These are phyloP conservation scores for Buddleja alternifolia DNA, from an alignment of 257 asterid genomes.

Conservation along the genomic window DNA sequence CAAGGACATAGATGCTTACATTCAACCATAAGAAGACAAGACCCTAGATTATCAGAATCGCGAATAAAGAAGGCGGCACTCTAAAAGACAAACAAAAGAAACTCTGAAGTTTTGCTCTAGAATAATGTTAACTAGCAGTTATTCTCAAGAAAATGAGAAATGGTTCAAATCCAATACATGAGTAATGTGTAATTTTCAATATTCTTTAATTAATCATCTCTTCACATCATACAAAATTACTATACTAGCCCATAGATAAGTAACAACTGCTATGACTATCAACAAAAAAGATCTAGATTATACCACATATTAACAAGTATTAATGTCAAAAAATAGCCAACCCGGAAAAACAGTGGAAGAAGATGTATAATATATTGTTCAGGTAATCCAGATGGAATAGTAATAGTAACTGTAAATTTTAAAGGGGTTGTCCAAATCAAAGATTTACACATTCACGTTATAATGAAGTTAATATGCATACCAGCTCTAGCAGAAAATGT, in stretches of 20 bases:
- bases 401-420: not conserved
- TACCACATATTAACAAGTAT: not conserved
- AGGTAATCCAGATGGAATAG: conserved; percentile 8
- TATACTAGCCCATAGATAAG: not conserved
- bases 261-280: not conserved
- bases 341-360: not conserved
- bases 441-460: conserved; percentile 10
- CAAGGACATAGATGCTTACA: not conserved
- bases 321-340: not conserved
- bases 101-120: not conserved
- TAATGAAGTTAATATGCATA: conserved; percentile 33
- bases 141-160: not conserved
- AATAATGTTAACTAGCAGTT: not conserved
- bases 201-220: not conserved
- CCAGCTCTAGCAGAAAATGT: conserved; percentile 97
- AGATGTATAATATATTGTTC: not conserved
- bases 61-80: not conserved
- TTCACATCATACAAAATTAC: conserved; percentile 2
- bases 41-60: not conserved
- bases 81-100: conserved; percentile 4
- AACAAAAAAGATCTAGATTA: not conserved
- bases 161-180: too few relatives aligned
- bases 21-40: conserved; percentile 13
- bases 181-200: not conserved
- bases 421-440: not conserved